These are phyloP conservation scores for California macrophylla DNA, from an alignment of 441 rosid species.

Conservation along the genomic window DNA sequence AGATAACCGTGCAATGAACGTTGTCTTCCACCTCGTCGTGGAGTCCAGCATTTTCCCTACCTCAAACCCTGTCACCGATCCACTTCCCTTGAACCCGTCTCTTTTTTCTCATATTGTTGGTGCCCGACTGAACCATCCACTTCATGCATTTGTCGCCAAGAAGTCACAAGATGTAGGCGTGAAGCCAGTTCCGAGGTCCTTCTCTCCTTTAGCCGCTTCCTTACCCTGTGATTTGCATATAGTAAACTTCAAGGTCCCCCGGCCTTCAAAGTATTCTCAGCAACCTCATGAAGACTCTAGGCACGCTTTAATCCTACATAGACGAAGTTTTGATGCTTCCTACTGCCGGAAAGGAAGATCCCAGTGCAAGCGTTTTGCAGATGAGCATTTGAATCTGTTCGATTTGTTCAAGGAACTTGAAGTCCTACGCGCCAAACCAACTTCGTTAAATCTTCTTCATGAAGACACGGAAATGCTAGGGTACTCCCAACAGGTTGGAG, in stretches of 20 bases:
- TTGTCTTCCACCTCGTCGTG: conserved; percentile 55
- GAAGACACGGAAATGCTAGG: conserved; percentile 73
- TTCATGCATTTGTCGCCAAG: conserved; percentile 69
- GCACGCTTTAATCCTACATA: conserved; percentile 56
- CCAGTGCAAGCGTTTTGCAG: conserved; percentile 47
- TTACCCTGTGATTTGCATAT: conserved; percentile 85
- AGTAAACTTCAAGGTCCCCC: conserved; percentile 73
- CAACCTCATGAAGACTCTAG: conserved; percentile 42
- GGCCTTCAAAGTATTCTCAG: conserved; percentile 59
- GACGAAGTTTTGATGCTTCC: conserved; percentile 68
- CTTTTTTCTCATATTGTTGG: conserved; percentile 69
- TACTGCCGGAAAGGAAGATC: conserved; percentile 52
- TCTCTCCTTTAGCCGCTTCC: conserved; percentile 64
- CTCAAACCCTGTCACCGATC: conserved; percentile 32
- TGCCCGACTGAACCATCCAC: conserved; percentile 74
- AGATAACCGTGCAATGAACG: conserved; percentile 78
- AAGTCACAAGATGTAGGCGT: conserved; percentile 52
- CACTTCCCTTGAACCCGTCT: conserved; percentile 61
- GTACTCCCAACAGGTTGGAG: conserved; percentile 47
- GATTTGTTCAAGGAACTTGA: conserved; percentile 64
- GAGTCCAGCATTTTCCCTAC: conserved; percentile 62
- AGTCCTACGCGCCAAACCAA: conserved; percentile 49
- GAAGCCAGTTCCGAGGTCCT: conserved; percentile 40
- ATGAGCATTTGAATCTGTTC: conserved; percentile 59
- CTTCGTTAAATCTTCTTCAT: conserved; percentile 81